These are phyloP conservation scores for Boletus edulis DNA, from an alignment of 768 basidiomycete species.

Conservation along the genomic window DNA sequence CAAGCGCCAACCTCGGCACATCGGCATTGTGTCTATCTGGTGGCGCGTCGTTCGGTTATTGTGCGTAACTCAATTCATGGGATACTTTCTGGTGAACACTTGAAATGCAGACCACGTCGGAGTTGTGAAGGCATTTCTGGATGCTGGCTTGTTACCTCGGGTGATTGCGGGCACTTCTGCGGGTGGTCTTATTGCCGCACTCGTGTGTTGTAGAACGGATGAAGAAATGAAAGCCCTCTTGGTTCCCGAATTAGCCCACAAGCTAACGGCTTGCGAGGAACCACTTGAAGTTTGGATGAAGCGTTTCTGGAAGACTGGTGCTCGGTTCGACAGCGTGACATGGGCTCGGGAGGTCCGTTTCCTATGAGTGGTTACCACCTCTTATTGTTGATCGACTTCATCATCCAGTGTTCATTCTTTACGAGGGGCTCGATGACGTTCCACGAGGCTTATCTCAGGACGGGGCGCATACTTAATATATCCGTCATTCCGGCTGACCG, in stretches of 20 bases:
- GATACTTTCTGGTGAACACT: background rate
- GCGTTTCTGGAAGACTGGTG: constrained; percentile 82
- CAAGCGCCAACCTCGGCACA: constrained; percentile 87
- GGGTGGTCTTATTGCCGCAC: constrained; percentile 74
- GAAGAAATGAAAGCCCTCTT: constrained; percentile 78
- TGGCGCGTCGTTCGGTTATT: constrained; percentile 93
- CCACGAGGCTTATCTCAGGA: constrained; percentile 88
- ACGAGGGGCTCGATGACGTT: constrained; percentile 94
- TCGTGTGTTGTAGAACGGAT: constrained; percentile 86
- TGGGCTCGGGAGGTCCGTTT: constrained; percentile 85
- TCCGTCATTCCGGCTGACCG: constrained; percentile 89
- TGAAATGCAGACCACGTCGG: constrained; percentile 72
- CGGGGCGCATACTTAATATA: constrained; percentile 91
- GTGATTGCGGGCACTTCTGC: constrained; percentile 96
- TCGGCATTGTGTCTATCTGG: constrained; percentile 95
- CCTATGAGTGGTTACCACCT: background rate
- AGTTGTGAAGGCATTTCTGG: constrained; percentile 88
- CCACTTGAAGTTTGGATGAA: constrained; percentile 64
- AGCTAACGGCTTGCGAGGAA: constrained; percentile 81
- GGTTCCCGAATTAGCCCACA: constrained; percentile 80
- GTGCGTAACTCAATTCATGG: constrained; percentile 38
- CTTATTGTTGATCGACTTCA: background rate
- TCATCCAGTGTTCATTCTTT: constrained; percentile 74
- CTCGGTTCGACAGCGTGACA: constrained; percentile 85
- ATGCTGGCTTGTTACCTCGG: constrained; percentile 80